phyloP scores from a whole-genome alignment of 495 filamentous ascomycete species.

The Penicillium salamii region DNA sequence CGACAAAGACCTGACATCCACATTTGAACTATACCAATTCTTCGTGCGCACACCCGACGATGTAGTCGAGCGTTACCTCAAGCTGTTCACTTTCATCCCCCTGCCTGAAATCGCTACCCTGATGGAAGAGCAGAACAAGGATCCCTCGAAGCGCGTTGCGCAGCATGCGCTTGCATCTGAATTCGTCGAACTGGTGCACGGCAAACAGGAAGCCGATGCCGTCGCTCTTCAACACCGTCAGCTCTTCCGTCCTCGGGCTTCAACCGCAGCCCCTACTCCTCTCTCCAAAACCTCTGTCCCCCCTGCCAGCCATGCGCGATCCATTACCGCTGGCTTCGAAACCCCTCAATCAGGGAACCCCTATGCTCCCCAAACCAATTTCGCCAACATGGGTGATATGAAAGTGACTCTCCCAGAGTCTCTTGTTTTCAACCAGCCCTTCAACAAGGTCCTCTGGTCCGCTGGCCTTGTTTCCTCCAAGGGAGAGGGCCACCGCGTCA shows the following conservation, averaged over 20 bases:
- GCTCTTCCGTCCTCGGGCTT: constrained; percentile 49
- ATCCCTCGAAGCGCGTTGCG: constrained; percentile 68
- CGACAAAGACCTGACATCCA: constrained; percentile 70
- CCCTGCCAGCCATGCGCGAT: constrained; percentile 17
- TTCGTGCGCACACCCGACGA: constrained; percentile 81
- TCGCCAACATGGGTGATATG: constrained; percentile 44
- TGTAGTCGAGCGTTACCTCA: constrained; percentile 74
- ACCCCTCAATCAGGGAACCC: constrained; percentile 41
- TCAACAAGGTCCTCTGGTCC: constrained; percentile 62
- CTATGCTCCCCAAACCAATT: constrained; percentile 43
- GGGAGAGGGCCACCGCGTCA: constrained; percentile 64
- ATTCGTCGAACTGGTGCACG: constrained; percentile 76
- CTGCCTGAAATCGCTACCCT: constrained; percentile 56
- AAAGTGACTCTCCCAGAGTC: constrained; percentile 66
- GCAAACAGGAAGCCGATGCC: constrained; percentile 52
- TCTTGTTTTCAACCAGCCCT: constrained; percentile 58
- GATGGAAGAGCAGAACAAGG: constrained; percentile 62
- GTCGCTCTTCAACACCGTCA: constrained; percentile 57
- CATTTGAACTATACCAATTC: constrained; percentile 89
- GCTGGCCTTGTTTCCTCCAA: constrained; percentile 64
- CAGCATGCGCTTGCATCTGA: constrained; percentile 81
- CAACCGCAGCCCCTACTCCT: constrained; percentile 39
- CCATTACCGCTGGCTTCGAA: constrained; percentile 20
- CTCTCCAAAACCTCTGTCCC: constrained; percentile 27
- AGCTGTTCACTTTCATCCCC: constrained; percentile 88